Percentiles rank a stretch among this genome's conserved stretches.
These are phyloP conservation scores for Apiospora phragmitis DNA, from an alignment of 2,329 filamentous ascomycete species.

Conservation along the genomic window DNA sequence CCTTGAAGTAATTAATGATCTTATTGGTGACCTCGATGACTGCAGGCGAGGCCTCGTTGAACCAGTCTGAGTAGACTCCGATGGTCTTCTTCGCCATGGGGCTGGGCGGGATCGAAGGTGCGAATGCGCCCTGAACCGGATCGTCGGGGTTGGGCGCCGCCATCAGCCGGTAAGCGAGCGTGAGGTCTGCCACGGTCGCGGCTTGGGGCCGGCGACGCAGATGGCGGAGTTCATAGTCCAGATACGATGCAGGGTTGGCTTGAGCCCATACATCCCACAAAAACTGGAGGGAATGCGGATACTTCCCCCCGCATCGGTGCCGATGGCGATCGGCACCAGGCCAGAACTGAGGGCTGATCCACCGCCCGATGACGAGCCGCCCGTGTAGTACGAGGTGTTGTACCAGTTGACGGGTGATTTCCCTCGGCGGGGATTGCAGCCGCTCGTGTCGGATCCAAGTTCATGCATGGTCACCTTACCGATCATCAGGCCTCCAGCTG, in stretches of 20 bases:
- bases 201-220: slow-evolving; percentile 75
- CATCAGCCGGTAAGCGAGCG: slow-evolving; percentile 80
- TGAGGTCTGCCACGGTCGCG: slow-evolving; percentile 73
- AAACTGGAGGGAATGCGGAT: slow-evolving; percentile 73
- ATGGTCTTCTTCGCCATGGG: slow-evolving; percentile 58
- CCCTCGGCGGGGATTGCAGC: slow-evolving; percentile 75
- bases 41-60: slow-evolving; percentile 64
- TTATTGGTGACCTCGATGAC: slow-evolving; percentile 64
- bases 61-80: slow-evolving; percentile 69
- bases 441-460: slow-evolving; percentile 78
- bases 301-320: slow-evolving; percentile 75
- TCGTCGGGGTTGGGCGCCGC: slow-evolving; percentile 68
- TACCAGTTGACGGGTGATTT: slow-evolving; percentile 73
- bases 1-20: slow-evolving; percentile 54
- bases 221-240: slow-evolving; percentile 54
- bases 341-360: slow-evolving; percentile 71
- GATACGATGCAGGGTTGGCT: slow-evolving; percentile 73
- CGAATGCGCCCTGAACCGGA: slow-evolving; percentile 62
- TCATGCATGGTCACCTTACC: slow-evolving; percentile 83
- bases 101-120: slow-evolving; percentile 49
- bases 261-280: slow-evolving; percentile 81
- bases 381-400: slow-evolving; percentile 75
- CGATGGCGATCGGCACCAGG: slow-evolving; percentile 72
- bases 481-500: slow-evolving; percentile 72
- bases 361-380: slow-evolving; percentile 77